Base-by-base conservation (phyloP, 169 alveolate genomes). In the Amoebophrya sp. region DNA sequence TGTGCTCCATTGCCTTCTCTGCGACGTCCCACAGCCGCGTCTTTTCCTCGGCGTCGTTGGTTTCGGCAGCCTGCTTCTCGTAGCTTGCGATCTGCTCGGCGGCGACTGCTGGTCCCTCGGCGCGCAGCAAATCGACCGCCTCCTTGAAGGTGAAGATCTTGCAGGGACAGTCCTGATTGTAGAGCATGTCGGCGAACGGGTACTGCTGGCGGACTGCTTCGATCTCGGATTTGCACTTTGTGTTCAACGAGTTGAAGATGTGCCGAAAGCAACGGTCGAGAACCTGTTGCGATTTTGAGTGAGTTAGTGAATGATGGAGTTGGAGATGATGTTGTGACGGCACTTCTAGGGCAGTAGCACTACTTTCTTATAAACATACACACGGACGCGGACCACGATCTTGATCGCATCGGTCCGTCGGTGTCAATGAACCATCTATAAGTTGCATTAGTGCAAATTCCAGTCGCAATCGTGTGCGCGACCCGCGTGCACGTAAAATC, bases 171-270 rank as follows among this genome's bases (percentile, higher is more conserved):
- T 40, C 40, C 50, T 94, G 93, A 45, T 94, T 34, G 58, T 18
- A 39, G 15, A 43, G 43, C 91, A 96, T 95, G 67, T 97, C 97
- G 91, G 95, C 92, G 93, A 96, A 97, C 69, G 98, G 98, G 92
- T 95, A 97, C 94, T 97, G 96, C 70, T 95, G 93, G 69, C 94
- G 93, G 43, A 97, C 95, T 16, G 95, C 95, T 45, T 94, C 96
- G 48, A 97, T 90, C 94, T 97, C 99, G 42, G 95, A 93, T 2
- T 91, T 90, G 92, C 94, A 97, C 91, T 94, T 94, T 70, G 94
- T 90, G 78, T 96, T 95, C 50, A 97, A 91, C 41, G 97, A 97
- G 90, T 95, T 92, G 94, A 97, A 97, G 92, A 97, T 95, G 92
- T 93, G 92, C 78, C 94, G 92, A 90, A 97, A 97, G 93, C 88